Conservation (phyloP, 345 rosid species). For the Noccaea bulbosa region DNA sequence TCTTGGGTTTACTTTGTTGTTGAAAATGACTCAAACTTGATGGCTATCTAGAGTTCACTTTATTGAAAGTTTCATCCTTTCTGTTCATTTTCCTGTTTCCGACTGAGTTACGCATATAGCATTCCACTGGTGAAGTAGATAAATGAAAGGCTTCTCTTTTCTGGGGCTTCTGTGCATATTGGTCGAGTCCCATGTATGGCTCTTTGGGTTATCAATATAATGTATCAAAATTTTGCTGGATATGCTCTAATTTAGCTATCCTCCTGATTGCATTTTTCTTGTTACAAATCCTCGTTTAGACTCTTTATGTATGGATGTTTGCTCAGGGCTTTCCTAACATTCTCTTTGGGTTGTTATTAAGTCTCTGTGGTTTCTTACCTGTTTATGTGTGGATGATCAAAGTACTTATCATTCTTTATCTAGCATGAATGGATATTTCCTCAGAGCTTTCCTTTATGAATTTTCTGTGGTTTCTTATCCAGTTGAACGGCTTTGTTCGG, state of each 20-base stretch:
- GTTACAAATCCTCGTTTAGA: constrained; percentile 1
- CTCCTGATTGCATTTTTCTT: neutral
- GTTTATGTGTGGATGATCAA: neutral
- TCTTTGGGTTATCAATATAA: neutral
- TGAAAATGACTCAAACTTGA: neutral
- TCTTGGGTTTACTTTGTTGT: neutral
- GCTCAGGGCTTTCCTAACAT: constrained; percentile 7
- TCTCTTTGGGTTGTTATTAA: neutral
- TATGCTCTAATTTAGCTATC: neutral
- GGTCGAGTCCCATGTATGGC: constrained; percentile 4
- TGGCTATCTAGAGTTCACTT: neutral
- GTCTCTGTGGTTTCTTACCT: neutral
- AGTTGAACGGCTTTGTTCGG: constrained; percentile 17
- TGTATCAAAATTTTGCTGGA: neutral
- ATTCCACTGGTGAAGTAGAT: too few relatives aligned
- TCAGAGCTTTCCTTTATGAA: neutral
- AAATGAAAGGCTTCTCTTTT: too few relatives aligned
- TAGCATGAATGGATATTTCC: neutral
- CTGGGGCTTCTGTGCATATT: neutral
- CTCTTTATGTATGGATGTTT: neutral
- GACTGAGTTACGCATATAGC: too few relatives aligned
- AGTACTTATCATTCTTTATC: too few relatives aligned
- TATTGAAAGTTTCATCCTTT: neutral
- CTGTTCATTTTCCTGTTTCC: neutral
- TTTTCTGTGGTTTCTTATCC: neutral